Evolutionary conservation across 768 basidiomycete species (phyloP).

Genomic region (Thelephora ganbajun): DNA sequence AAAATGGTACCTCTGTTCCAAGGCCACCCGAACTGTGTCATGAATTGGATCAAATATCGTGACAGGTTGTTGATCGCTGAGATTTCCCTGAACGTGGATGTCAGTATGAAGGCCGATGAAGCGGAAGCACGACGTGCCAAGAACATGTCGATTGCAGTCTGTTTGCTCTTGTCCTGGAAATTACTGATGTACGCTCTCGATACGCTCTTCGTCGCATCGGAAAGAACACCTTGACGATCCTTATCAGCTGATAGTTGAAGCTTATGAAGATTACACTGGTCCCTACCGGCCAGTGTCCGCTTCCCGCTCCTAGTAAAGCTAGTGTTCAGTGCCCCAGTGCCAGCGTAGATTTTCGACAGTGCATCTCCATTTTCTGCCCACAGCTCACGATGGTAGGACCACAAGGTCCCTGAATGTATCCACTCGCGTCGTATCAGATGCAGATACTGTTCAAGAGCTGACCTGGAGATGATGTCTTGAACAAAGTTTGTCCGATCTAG

Average conservation of each 20-base stretch:
- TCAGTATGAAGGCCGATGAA: not conserved
- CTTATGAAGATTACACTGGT: not conserved
- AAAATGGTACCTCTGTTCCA: constrained; percentile 46
- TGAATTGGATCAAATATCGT: constrained; percentile 91
- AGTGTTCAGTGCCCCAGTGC: constrained; percentile 87
- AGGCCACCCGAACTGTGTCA: constrained; percentile 62
- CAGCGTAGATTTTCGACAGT: constrained; percentile 87
- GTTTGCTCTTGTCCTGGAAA: constrained; percentile 92
- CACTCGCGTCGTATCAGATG: constrained; percentile 66
- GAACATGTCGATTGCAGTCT: constrained; percentile 90
- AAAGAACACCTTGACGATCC: constrained; percentile 53
- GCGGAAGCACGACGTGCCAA: constrained; percentile 37
- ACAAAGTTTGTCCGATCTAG: constrained; percentile 96
- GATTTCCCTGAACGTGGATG: constrained; percentile 62
- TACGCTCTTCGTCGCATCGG: constrained; percentile 93
- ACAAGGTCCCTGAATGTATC: constrained; percentile 52
- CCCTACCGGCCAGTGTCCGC: constrained; percentile 71
- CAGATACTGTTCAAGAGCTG: constrained; percentile 73
- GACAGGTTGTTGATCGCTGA: constrained; percentile 77
- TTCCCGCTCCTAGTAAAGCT: constrained; percentile 93
- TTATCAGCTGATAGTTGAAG: not conserved
- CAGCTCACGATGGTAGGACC: constrained; percentile 80
- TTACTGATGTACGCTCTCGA: constrained; percentile 96
- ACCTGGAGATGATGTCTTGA: constrained; percentile 84
- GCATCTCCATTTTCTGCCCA: constrained; percentile 98